A percentile compares a stretch with the other conserved stretches of the same genome.
phyloP scores from a whole-genome alignment of 108 stramenopile species.

The Mediolabrus comicus region DNA sequence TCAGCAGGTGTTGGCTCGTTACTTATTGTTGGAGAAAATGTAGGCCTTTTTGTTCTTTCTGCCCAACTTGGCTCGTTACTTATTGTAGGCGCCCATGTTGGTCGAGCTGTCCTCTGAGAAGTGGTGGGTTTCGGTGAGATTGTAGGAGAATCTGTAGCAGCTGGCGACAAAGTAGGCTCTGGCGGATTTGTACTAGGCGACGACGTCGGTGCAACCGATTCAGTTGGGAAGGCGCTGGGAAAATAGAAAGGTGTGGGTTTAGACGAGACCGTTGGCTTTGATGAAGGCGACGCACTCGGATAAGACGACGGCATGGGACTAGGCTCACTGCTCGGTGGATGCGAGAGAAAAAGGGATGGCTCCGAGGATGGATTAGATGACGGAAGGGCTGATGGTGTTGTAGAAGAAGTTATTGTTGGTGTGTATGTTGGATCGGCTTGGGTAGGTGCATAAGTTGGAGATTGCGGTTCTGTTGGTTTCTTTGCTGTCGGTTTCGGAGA shows the following conservation, averaged over 20 bases:
- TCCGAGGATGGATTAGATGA: background rate
- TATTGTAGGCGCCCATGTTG: background rate
- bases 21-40: background rate
- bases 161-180: background rate
- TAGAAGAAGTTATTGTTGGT: background rate
- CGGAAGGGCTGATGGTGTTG: background rate
- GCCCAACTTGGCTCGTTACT: background rate
- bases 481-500: background rate
- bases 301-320: background rate
- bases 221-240: too few relatives aligned
- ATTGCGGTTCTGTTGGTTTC: background rate
- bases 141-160: background rate
- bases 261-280: background rate
- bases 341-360: background rate
- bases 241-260: background rate
- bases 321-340: slow-evolving; percentile 5
- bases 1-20: background rate
- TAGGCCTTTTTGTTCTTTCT: background rate
- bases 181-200: background rate
- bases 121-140: background rate
- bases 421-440: background rate
- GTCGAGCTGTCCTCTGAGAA: background rate
- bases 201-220: background rate
- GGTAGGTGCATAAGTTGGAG: background rate
- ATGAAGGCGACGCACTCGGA: background rate